Conservation (phyloP, 805 yeast genomes). For the Cyberlindnera japonica region DNA sequence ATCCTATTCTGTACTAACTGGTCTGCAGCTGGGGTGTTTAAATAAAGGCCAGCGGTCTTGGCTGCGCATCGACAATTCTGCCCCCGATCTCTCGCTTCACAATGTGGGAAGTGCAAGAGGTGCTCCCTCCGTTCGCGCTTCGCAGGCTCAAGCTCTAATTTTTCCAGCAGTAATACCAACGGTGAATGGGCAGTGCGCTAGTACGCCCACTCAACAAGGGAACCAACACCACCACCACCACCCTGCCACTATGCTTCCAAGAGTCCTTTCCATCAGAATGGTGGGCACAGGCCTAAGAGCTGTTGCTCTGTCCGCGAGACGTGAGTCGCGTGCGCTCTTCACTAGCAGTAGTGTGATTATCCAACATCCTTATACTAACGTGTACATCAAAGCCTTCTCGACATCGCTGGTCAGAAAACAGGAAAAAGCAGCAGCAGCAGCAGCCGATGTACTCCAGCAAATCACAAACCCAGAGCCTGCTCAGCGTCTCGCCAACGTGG, state of each 20-base stretch:
- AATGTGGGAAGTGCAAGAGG: too few relatives aligned
- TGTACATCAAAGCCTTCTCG: constrained; percentile 5
- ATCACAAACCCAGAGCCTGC: not conserved
- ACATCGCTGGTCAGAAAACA: constrained; percentile 7
- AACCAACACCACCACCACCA: not conserved
- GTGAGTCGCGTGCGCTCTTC: constrained; percentile 2
- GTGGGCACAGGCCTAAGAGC: constrained; percentile 7
- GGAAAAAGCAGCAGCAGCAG: constrained; percentile 1
- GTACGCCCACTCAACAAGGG: too few relatives aligned
- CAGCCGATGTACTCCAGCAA: not conserved
- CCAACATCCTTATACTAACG: constrained; percentile 6
- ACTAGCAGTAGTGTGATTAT: too few relatives aligned
- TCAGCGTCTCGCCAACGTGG: constrained; percentile 11
- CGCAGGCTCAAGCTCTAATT: not conserved
- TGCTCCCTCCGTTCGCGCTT: too few relatives aligned
- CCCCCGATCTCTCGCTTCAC: too few relatives aligned
- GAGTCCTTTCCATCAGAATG: constrained; percentile 5
- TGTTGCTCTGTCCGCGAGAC: constrained; percentile 5
- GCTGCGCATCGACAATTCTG: too few relatives aligned
- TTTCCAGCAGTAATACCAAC: constrained; percentile 1
- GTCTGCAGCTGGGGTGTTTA: too few relatives aligned
- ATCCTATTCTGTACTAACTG: too few relatives aligned
- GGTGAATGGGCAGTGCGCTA: too few relatives aligned
- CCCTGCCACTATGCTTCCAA: constrained; percentile 8
- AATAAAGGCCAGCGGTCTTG: too few relatives aligned